Conservation (phyloP, 2,329 filamentous ascomycete species). For the Fusarium nodosum region DNA sequence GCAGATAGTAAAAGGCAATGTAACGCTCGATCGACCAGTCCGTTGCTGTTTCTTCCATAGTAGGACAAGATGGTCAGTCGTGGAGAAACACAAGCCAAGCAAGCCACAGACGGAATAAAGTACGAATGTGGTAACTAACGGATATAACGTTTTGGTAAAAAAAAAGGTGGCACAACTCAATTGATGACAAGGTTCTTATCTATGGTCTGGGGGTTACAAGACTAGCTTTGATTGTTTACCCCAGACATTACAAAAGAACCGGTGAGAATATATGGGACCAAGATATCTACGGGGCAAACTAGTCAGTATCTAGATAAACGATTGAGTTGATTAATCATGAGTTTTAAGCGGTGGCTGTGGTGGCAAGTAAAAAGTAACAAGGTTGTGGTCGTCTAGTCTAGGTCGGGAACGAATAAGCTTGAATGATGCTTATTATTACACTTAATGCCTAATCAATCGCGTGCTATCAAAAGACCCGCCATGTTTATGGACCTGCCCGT, state of each 20-base stretch:
- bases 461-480: slow-evolving; percentile 19
- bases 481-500: slow-evolving; percentile 46
- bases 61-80: slow-evolving; percentile 16
- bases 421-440: slow-evolving; percentile 39
- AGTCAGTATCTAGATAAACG: not conserved
- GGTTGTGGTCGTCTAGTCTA: not conserved
- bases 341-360: slow-evolving; percentile 18
- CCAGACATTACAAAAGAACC: slow-evolving; percentile 26
- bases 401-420: slow-evolving; percentile 32
- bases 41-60: not conserved
- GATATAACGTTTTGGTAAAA: not conserved
- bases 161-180: slow-evolving; percentile 29
- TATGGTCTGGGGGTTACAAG: not conserved
- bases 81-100: not conserved
- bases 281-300: not conserved
- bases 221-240: slow-evolving; percentile 7
- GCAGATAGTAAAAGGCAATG: slow-evolving; percentile 14
- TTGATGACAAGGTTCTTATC: slow-evolving; percentile 29
- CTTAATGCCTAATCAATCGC: slow-evolving; percentile 18
- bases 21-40: slow-evolving; percentile 22
- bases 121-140: slow-evolving; percentile 3
- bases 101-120: slow-evolving; percentile 16
- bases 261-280: not conserved
- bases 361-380: not conserved
- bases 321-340: slow-evolving; percentile 12